Conservation (phyloP, 345 rosid species). For the Microthlaspi erraticum region DNA sequence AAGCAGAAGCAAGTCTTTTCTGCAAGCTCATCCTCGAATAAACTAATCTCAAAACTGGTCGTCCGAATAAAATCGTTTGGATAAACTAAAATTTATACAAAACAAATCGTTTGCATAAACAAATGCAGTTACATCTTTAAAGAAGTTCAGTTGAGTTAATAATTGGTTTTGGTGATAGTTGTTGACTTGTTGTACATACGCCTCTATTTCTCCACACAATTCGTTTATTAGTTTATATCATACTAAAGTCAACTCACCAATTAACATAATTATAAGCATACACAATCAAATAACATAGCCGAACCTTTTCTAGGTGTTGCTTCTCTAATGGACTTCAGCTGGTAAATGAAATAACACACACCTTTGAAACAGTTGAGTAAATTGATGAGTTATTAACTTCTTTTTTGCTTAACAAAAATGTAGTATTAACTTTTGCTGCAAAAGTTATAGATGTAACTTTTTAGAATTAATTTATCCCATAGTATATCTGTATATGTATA, state of each 20-base stretch:
- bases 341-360: too few species aligned
- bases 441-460: too few species aligned
- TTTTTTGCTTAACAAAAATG: too few species aligned
- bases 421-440: too few species aligned
- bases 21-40: not conserved
- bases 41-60: not conserved
- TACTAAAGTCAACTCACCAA: not conserved
- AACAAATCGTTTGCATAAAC: not conserved
- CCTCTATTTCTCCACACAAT: not conserved
- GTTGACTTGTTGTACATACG: conserved; percentile 14
- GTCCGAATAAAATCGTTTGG: not conserved
- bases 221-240: conserved; percentile 3
- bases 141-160: not conserved
- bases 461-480: too few species aligned
- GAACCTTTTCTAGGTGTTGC: not conserved
- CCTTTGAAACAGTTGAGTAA: not conserved
- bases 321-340: not conserved
- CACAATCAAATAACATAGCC: not conserved
- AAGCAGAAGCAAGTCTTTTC: not conserved
- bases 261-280: not conserved
- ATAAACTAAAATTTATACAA: not conserved
- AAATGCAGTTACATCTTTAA: not conserved
- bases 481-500: too few species aligned
- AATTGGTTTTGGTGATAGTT: not conserved
- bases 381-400: too few species aligned